Conservation (phyloP, 768 basidiomycete species). For the Lactarius trivialis region DNA sequence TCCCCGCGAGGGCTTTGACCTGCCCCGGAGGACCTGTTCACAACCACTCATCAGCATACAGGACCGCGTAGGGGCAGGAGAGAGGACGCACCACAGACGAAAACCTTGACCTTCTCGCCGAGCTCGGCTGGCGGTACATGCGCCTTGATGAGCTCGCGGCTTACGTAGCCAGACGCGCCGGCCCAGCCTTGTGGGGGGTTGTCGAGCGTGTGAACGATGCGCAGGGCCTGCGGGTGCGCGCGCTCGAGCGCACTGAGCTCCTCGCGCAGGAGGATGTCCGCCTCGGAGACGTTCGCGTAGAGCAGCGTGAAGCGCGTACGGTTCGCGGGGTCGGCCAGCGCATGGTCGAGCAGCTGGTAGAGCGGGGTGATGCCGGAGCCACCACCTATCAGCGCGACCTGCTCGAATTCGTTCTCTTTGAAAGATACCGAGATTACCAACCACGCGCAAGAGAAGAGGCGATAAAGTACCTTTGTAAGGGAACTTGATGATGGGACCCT, state of each 20-base stretch:
- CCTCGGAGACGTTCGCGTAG: slow-evolving; percentile 84
- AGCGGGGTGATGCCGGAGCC: slow-evolving; percentile 90
- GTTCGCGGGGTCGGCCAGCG: slow-evolving; percentile 66
- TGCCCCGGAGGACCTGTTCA: slow-evolving; percentile 73
- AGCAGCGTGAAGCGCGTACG: slow-evolving; percentile 92
- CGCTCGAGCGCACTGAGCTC: slow-evolving; percentile 66
- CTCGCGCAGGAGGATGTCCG: slow-evolving; percentile 83
- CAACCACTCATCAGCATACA: not conserved
- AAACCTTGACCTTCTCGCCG: slow-evolving; percentile 78
- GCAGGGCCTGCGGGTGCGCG: slow-evolving; percentile 62
- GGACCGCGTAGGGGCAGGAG: not conserved
- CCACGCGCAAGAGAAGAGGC: no score
- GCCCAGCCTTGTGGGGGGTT: slow-evolving; percentile 62
- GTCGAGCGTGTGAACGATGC: slow-evolving; percentile 84
- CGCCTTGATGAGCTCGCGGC: slow-evolving; percentile 62
- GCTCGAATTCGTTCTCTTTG: slow-evolving; percentile 60
- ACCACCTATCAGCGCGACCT: slow-evolving; percentile 86
- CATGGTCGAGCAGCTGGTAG: slow-evolving; percentile 74
- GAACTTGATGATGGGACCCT: slow-evolving; percentile 88
- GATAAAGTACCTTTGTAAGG: slow-evolving; percentile 62
- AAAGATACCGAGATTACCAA: no score
- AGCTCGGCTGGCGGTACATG: slow-evolving; percentile 58
- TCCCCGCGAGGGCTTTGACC: slow-evolving; percentile 81
- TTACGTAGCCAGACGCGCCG: slow-evolving; percentile 73
- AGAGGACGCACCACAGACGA: slow-evolving; percentile 76